phyloP scores from a whole-genome alignment of 306 rosid genomes.

The Erythrophleum fordii region DNA sequence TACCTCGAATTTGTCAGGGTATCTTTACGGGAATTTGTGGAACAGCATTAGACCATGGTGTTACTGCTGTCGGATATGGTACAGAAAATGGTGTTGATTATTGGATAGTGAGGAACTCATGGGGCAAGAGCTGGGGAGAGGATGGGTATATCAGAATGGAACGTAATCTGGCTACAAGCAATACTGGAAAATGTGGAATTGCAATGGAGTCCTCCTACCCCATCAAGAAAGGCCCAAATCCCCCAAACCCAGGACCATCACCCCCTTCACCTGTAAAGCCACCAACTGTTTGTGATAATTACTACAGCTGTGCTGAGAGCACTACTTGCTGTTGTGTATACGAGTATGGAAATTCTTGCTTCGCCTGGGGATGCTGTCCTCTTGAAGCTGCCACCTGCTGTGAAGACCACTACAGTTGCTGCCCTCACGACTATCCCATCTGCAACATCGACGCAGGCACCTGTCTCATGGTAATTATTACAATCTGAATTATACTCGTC shows the following conservation, averaged over 20 bases:
- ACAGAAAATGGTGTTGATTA: slow-evolving; percentile 70
- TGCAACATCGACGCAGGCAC: slow-evolving; percentile 61
- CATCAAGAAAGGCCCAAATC: slow-evolving; percentile 67
- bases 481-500: background rate
- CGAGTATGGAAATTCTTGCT: slow-evolving; percentile 51
- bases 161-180: slow-evolving; percentile 55
- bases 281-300: slow-evolving; percentile 61
- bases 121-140: slow-evolving; percentile 90
- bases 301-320: slow-evolving; percentile 57
- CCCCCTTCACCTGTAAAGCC: slow-evolving; percentile 77
- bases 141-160: slow-evolving; percentile 76
- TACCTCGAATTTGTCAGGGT: slow-evolving; percentile 55
- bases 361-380: slow-evolving; percentile 81
- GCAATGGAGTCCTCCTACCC: slow-evolving; percentile 81
- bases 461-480: slow-evolving; percentile 56
- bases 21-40: slow-evolving; percentile 80
- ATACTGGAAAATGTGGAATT: slow-evolving; percentile 73
- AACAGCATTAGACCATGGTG: slow-evolving; percentile 79
- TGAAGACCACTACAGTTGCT: slow-evolving; percentile 71
- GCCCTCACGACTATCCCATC: slow-evolving; percentile 73
- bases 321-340: slow-evolving; percentile 73
- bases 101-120: slow-evolving; percentile 87
- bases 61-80: slow-evolving; percentile 81
- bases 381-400: slow-evolving; percentile 79
- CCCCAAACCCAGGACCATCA: slow-evolving; percentile 77